These are phyloP conservation scores for Botrytis porri DNA, from an alignment of 2,329 filamentous ascomycete genomes.

Conservation along the genomic window DNA sequence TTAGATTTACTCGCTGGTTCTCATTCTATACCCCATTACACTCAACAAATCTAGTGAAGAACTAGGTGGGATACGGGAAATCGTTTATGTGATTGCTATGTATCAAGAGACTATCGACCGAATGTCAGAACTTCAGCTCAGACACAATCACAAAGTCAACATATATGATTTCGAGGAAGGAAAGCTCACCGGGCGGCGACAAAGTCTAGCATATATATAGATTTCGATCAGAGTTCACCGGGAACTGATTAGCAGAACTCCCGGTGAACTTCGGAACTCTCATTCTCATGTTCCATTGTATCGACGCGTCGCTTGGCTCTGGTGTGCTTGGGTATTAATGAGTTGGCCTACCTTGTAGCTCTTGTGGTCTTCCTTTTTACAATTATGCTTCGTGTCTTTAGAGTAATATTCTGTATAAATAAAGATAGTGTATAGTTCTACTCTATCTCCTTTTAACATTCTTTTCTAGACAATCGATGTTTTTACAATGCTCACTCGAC, in stretches of 20 bases:
- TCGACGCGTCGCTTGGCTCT: not conserved
- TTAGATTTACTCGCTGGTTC: not conserved
- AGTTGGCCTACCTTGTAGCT: not conserved
- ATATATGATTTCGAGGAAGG: not conserved
- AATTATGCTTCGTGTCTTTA: not conserved
- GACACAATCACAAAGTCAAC: not conserved
- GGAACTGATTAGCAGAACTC: not conserved
- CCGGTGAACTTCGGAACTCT: not conserved
- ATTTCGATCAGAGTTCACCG: not conserved
- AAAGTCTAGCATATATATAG: too few relatives aligned
- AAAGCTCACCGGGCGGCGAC: not conserved
- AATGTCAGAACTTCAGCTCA: not conserved
- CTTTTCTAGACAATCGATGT: not conserved
- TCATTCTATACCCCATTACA: not conserved
- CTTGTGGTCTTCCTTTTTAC: not conserved
- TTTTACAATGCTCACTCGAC: too few relatives aligned
- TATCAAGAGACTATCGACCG: not conserved
- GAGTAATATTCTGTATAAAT: not conserved
- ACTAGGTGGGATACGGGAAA: not conserved
- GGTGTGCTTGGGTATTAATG: not conserved
- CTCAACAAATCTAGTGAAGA: not conserved
- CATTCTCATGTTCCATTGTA: not conserved
- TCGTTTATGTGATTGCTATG: rapidly evolving
- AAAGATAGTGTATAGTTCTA: not conserved
- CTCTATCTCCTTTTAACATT: not conserved